Evolutionary conservation across 139 green algal species (phyloP).

Genomic region (Pseudopediastrum boryanum): DNA sequence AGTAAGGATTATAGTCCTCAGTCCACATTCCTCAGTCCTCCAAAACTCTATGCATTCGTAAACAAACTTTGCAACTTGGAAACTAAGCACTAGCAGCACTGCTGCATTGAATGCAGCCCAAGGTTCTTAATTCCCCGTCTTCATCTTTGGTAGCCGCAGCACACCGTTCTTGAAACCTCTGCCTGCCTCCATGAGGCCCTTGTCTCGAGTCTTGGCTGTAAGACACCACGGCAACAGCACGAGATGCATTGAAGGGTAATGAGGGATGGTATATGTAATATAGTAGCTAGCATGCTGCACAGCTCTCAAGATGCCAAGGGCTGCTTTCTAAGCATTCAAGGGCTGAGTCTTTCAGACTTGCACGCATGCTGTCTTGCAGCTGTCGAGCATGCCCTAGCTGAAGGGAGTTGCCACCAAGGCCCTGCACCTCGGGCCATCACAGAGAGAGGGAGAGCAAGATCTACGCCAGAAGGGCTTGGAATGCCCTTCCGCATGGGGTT

Average conservation of each 20-base stretch:
- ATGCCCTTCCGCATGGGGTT: no score
- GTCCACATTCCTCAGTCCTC: no score
- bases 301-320: no score
- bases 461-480: no score
- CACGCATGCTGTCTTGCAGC: neutral
- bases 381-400: neutral
- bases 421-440: no score
- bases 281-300: neutral
- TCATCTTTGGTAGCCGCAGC: constrained; percentile 48
- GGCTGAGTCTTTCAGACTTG: neutral
- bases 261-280: neutral
- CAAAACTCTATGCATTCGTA: no score
- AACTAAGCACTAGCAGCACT: no score
- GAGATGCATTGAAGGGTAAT: neutral
- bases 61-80: no score
- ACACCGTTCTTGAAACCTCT: constrained; percentile 61
- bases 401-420: neutral
- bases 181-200: constrained; percentile 62
- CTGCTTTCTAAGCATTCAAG: neutral
- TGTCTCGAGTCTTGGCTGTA: constrained; percentile 55
- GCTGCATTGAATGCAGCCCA: no score
- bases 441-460: no score
- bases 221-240: neutral
- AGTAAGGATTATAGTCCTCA: no score
- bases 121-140: no score